Evolutionary conservation across 805 yeast species (phyloP).

Genomic region (Pichia heedii): DNA sequence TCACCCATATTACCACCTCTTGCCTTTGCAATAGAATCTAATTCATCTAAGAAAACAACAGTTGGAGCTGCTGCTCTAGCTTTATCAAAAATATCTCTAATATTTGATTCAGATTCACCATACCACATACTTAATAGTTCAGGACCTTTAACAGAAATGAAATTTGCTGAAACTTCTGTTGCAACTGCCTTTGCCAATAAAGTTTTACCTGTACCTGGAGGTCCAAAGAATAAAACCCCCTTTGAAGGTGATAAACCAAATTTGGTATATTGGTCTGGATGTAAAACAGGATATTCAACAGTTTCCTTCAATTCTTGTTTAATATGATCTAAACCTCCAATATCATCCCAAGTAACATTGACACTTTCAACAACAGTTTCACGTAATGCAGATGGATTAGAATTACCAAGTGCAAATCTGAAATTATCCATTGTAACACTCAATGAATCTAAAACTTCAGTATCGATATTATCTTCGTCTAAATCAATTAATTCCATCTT

Average conservation of each 20-base stretch:
- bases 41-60: constrained; percentile 95
- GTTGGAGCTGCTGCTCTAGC: constrained; percentile 99
- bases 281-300: constrained; percentile 97
- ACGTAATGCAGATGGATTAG: constrained; percentile 98
- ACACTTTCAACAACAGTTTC: constrained; percentile 99
- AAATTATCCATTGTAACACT: constrained; percentile 99
- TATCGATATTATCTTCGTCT: constrained; percentile 94
- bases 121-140: constrained; percentile 97
- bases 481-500: constrained; percentile 97
- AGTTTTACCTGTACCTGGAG: constrained; percentile 99
- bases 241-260: constrained; percentile 96
- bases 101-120: constrained; percentile 96
- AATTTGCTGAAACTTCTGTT: constrained; percentile 96
- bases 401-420: constrained; percentile 93
- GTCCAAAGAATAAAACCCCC: constrained; percentile 98
- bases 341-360: constrained; percentile 98
- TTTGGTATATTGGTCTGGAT: constrained; percentile 97
- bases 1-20: constrained; percentile 90
- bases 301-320: constrained; percentile 97
- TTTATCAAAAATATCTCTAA: constrained; percentile 95
- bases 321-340: constrained; percentile 96
- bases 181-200: constrained; percentile 98
- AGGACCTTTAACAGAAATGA: constrained; percentile 95
- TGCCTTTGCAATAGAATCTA: constrained; percentile 95
- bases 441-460: constrained; percentile 89